Base-by-base conservation (phyloP, 805 yeast genomes). In the Spathaspora hagerdaliae region DNA sequence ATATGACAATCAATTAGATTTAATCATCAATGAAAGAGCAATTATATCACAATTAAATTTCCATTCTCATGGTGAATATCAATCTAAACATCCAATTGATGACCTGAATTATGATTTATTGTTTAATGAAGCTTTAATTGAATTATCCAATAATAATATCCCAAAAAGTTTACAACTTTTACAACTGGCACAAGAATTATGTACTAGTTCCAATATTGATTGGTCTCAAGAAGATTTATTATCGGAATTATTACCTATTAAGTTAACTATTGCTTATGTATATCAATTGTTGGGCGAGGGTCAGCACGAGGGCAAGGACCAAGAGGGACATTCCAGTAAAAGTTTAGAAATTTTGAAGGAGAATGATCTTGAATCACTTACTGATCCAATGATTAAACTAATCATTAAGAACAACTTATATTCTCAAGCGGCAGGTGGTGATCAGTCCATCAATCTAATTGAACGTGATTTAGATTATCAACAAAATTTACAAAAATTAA, bases 1-100 rank as follows among this genome's bases (percentile, higher is more conserved):
- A 26, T 66, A 64, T 37, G 78, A 74, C 44, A 83, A 75, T 52
- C 55, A 54, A 19, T 55, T 70, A 33, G 91, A 84, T 59, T 58
- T 83, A 45, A 56, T 69, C 27, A 83, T 82, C 38, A 85, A 85
- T 58, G 86, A 84, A 60, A 73, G 83, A 48, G 89, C 91, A 2
- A 73, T 81, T n/a, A 63, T 78, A 24, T 79, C 87, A 9, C 86
- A 79, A 57, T 58, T 63, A 19, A 62, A 61, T 35, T 48, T 53
- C 38, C 41, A 41, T 37, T 36, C 14, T 10, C 13, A 39, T 11
- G 33, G 39, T 59, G 41, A 57, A 39, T 27, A 41, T 19, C 14
- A 38, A 8, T n/a, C 35, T 7, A 47, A 31, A 14, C 32, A 15
- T 38, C 5, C n/a, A 19, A 33, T 36, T 12, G 31, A 31, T 12